Base-by-base conservation (phyloP, 805 yeast species). In the Dipodascopsis uninucleata region DNA sequence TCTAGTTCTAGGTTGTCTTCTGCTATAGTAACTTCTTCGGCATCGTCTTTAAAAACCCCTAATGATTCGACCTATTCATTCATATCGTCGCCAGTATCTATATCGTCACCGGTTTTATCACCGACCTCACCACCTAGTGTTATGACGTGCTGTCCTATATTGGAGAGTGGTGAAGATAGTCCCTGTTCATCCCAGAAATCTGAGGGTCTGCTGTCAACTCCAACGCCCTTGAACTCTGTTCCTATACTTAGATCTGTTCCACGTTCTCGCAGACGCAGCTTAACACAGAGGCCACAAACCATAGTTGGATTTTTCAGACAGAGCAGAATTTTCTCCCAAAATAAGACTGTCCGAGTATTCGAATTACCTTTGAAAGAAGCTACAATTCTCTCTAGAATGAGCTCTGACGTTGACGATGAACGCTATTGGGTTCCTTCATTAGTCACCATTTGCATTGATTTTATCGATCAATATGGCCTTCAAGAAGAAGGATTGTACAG, bases 401-500 rank as follows among this genome's bases (percentile, higher is more conserved):
- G 23, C 8, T 49, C 41, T 14, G 47, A 39, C 16, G 39, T 8
- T 34, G 52, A 32, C 28, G 53, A 44, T 22, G 39, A 23, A 8
- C 32, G 41, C 7, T 52, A 43, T 28, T 56, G 59, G 59, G 43
- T 51, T 9, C 55, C 59, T 3, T 43, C 59, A 3, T 14, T 56
- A 20, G 46, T 53, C 6, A 35, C 44, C 8, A 35, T 49, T 16
- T 46, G 58, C 43, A 42, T 56, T 3, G 54, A 45, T 16, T 58
- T 47, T 39, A 38, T 63, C 17, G 41, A 50, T 37, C 32, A 42
- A 21, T 35, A 59, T 26, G 63, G 61, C 3, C 36, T 62, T 9
- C 31, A 47, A 10, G 66, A 62, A 42, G 63, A 63, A 33, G 67
- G 66, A 3, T 32, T 62, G 1, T 63, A 61, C 44, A 43, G 67